phyloP scores from a whole-genome alignment of 2,329 filamentous ascomycete species.

The Ceratocystis colombiana region DNA sequence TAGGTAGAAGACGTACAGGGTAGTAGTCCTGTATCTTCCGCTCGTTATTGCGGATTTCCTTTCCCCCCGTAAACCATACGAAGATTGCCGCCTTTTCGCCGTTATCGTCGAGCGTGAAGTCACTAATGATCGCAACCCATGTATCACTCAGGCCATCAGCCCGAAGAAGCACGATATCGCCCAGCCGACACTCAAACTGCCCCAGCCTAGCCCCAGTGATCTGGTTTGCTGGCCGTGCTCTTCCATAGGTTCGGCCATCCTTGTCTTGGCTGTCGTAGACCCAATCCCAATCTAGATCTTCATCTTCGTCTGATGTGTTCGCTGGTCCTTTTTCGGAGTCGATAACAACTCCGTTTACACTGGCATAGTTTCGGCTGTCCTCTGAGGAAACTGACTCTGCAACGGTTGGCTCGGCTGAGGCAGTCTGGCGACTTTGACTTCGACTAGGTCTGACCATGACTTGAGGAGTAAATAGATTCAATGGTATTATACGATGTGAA shows the following conservation, averaged over 20 bases:
- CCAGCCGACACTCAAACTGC: slow-evolving; percentile 65
- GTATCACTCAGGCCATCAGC: slow-evolving; percentile 77
- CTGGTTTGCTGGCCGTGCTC: slow-evolving; percentile 35
- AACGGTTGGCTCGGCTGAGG: slow-evolving; percentile 5
- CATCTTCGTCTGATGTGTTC: slow-evolving; percentile 18
- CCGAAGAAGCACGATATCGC: slow-evolving; percentile 78
- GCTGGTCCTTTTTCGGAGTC: slow-evolving; percentile 1
- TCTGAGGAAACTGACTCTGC: slow-evolving; percentile 15
- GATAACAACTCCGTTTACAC: background rate
- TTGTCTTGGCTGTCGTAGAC: slow-evolving; percentile 25
- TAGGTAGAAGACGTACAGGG: slow-evolving; percentile 41
- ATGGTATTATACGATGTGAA: too few species aligned
- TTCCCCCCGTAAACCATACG: slow-evolving; percentile 91
- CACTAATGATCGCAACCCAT: slow-evolving; percentile 83
- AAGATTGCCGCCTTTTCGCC: slow-evolving; percentile 75
- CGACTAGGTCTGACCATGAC: slow-evolving; percentile 24
- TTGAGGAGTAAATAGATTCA: background rate
- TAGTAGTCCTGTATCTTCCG: slow-evolving; percentile 75
- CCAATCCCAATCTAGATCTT: slow-evolving; percentile 25
- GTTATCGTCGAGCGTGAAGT: slow-evolving; percentile 66
- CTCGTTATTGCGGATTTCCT: slow-evolving; percentile 72
- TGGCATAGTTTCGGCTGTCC: background rate
- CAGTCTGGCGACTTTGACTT: slow-evolving; percentile 20
- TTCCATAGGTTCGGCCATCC: slow-evolving; percentile 30
- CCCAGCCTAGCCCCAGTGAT: slow-evolving; percentile 81